These are phyloP conservation scores for Neostapfia colusana DNA, from an alignment of 176 grass and related monocot species.

Conservation along the genomic window DNA sequence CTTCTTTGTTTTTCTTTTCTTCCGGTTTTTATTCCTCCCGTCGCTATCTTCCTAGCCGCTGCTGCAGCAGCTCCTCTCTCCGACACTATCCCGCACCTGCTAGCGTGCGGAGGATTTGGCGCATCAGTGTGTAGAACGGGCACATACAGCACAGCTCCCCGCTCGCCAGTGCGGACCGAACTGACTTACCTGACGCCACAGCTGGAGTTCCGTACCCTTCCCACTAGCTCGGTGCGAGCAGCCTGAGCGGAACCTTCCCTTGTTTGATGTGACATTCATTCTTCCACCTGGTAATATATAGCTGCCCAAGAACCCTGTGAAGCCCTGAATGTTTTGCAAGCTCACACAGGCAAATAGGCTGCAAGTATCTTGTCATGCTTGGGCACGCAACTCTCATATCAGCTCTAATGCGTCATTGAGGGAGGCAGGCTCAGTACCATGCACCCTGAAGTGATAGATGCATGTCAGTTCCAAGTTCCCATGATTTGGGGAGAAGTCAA, in stretches of 20 bases:
- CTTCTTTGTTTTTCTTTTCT: too few relatives aligned
- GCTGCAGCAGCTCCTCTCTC: too few relatives aligned
- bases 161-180: too few relatives aligned
- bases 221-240: too few relatives aligned
- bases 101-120: too few relatives aligned
- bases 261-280: not conserved
- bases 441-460: conserved; percentile 93
- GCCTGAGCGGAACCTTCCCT: not conserved
- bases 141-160: too few relatives aligned
- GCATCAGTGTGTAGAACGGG: too few relatives aligned
- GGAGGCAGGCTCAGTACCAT: conserved; percentile 60
- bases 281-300: not conserved
- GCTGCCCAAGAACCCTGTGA: not conserved
- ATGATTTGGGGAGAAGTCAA: conserved; percentile 75
- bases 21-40: too few relatives aligned
- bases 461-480: conserved; percentile 65
- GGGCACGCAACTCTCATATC: conserved; percentile 10
- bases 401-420: conserved; percentile 29
- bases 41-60: too few relatives aligned
- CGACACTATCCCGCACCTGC: too few relatives aligned
- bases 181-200: too few relatives aligned
- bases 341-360: not conserved
- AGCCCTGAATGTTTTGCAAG: not conserved
- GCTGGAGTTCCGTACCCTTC: too few relatives aligned
- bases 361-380: conserved; percentile 3